Evolutionary conservation across 345 rosid genomes (phyloP), one percentile per base, ranked within the genome.

Genomic region (Garcia nutans): DNA sequence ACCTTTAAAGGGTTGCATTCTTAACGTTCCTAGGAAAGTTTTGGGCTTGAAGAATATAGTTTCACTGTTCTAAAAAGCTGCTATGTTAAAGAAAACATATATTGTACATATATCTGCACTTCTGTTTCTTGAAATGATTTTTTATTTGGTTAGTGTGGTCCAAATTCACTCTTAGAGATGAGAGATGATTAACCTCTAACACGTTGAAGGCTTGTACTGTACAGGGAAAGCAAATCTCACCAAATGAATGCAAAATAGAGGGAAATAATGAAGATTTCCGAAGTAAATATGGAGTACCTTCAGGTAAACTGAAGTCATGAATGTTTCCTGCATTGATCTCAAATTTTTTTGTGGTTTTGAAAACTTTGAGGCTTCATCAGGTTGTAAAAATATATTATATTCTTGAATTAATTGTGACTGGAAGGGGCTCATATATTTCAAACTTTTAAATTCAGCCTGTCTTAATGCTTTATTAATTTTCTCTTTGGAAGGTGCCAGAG

Each of bases 401-500:
- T 44, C 59, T 73, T 10, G n/a, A 13, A 45, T 44, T 17, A 24
- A 28, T 26, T 10, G 11, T 17, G 9, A 61, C 15, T 6, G 19
- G 61, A 28, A 50, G 41, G 24, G 22, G 37, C 49, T 31, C 3
- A 16, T 62, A 9, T 62, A 26, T 31, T 17, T 44, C 7, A n/a
- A 59, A 72, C 15, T 42, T 42, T 57, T 56, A 56, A 55, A 44
- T 28, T 47, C 37, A 6, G 47, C 57, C 54, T 22, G 54, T 64
- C 26, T 59, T 76, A 19, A 70, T 41, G 12, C 60, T 72, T 72
- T 42, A 8, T 20, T 20, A 63, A n/a, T 56, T 71, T 67, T 65
- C 31, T 56, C 77, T 76, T 76, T 73, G 50, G 54, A 78, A 91
- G 97, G 90, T 82, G 91, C 96, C 55, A 89, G 85, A 0, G 79